These are phyloP conservation scores for Aplosporella prunicola DNA, from an alignment of 2,329 filamentous ascomycete genomes.

Conservation along the genomic window DNA sequence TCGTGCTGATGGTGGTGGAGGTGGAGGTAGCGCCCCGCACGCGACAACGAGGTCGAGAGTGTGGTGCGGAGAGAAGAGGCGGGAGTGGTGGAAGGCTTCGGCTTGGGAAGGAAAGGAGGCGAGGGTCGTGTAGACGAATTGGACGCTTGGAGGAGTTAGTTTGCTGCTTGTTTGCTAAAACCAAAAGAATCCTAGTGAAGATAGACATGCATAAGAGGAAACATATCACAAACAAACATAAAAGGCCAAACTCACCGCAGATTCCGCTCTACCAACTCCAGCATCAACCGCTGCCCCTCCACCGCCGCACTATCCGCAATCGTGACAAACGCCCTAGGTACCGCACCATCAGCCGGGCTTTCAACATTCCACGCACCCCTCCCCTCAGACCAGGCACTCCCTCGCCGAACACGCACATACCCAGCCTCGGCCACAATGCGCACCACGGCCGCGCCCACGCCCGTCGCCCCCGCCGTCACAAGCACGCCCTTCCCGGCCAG, in stretches of 20 bases:
- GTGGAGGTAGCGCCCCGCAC: slow-evolving; percentile 21
- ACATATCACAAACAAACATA: background rate
- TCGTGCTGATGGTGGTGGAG: background rate
- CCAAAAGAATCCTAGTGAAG: no score
- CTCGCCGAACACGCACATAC: slow-evolving; percentile 10
- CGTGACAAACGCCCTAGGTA: slow-evolving; percentile 20
- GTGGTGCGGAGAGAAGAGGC: slow-evolving; percentile 15
- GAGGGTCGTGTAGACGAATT: slow-evolving; percentile 22
- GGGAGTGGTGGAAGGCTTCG: slow-evolving; percentile 22
- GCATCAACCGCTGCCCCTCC: slow-evolving; percentile 11
- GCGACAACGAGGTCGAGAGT: slow-evolving; percentile 23
- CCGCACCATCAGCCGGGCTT: background rate
- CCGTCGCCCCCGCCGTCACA: slow-evolving; percentile 21
- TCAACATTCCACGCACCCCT: no score
- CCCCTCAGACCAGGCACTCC: background rate
- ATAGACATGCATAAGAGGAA: background rate
- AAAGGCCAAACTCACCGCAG: slow-evolving; percentile 13
- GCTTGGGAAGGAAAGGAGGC: slow-evolving; percentile 20
- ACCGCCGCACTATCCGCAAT: slow-evolving; percentile 18
- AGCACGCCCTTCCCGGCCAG: slow-evolving; percentile 18
- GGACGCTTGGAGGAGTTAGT: slow-evolving; percentile 14
- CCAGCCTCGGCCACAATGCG: slow-evolving; percentile 18
- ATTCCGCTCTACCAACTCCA: slow-evolving; percentile 11
- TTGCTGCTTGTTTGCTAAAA: no score
- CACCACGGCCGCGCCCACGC: slow-evolving; percentile 17